Base-by-base conservation (phyloP, 805 yeast species). In the Myxozyma neotropica region DNA sequence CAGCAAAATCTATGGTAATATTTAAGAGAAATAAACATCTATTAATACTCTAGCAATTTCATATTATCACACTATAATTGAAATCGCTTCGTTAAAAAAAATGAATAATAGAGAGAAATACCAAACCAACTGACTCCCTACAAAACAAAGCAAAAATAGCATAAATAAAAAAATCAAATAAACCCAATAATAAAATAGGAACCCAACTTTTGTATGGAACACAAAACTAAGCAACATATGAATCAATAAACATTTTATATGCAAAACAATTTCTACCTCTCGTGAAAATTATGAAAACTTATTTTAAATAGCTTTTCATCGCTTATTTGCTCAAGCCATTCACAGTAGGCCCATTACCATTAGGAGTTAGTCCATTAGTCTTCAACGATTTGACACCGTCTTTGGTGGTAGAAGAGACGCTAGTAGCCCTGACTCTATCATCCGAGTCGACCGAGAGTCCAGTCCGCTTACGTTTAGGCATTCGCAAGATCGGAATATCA, bases 401-500 rank as follows among this genome's bases (percentile, higher is more conserved):
- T n/a, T 13, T 46, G 15, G 26, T 10, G 8, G 38, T 23, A 36
- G 53, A 8, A 23, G 33, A 29, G 33, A 29, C 33, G 33, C 33
- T 29, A 38, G 43, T 38, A 8, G 17, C 21, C 2, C 49, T 43
- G 1, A 38, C 36, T 17, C 10, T 40, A 29, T 39, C 39, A 39
- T 29, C 54, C 27, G 54, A 39, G 55, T 77, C 77, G 56, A 78
- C 73, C 2, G 82, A 81, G 40, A 78, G 77, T 56, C 77, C 73
- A 51, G 72, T 77, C 66, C 81, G 74, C 69, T 80, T 81, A 56
- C 80, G 69, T 57, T 73, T 73, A 38, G 69, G 66, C 5, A 72
- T 74, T 29, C 73, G 59, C 7, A 47, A 24, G 17, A 52, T 58
- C 4, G 65, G 72, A 53, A 85, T 72, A 68, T 86, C 82, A 54